Conservation (phyloP, 768 basidiomycete species). For the Suillus subaureus region DNA sequence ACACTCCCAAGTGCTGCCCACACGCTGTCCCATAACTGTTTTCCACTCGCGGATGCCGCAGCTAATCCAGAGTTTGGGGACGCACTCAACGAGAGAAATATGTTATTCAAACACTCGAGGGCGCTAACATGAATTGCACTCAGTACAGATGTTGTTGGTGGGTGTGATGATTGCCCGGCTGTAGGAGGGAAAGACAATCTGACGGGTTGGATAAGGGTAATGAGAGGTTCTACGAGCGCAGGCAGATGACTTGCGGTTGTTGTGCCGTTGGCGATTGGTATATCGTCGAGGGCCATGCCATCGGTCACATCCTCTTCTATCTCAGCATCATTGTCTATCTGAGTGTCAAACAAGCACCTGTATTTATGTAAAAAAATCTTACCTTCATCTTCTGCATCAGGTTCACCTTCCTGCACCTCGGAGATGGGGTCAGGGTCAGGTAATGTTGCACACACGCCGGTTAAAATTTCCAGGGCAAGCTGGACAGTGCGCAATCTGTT, state of each 20-base stretch:
- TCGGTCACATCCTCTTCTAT: constrained; percentile 33
- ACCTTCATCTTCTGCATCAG: constrained; percentile 40
- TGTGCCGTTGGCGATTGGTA: constrained; percentile 32
- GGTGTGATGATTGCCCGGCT: constrained; percentile 70
- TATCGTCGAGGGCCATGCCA: constrained; percentile 27
- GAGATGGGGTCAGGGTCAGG: constrained; percentile 79
- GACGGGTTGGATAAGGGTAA: constrained; percentile 74
- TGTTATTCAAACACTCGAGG: constrained; percentile 88
- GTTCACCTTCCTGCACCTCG: constrained; percentile 34
- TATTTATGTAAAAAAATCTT: constrained; percentile 18
- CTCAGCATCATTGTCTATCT: constrained; percentile 47
- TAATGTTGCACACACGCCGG: constrained; percentile 83
- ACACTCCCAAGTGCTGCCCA: constrained; percentile 65
- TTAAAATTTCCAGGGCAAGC: constrained; percentile 86
- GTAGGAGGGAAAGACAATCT: constrained; percentile 81
- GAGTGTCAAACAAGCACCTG: constrained; percentile 36
- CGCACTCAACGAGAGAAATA: constrained; percentile 73
- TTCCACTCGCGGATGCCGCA: constrained; percentile 51
- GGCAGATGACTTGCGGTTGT: constrained; percentile 44
- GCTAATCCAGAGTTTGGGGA: constrained; percentile 43
- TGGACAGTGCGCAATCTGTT: constrained; percentile 70
- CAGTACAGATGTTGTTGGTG: constrained; percentile 86
- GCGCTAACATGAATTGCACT: constrained; percentile 83
- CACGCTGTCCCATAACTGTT: constrained; percentile 60
- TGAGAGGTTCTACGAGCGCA: constrained; percentile 65